Conservation (phyloP, 306 rosid genomes). For the Ammopiptanthus mongolicus region DNA sequence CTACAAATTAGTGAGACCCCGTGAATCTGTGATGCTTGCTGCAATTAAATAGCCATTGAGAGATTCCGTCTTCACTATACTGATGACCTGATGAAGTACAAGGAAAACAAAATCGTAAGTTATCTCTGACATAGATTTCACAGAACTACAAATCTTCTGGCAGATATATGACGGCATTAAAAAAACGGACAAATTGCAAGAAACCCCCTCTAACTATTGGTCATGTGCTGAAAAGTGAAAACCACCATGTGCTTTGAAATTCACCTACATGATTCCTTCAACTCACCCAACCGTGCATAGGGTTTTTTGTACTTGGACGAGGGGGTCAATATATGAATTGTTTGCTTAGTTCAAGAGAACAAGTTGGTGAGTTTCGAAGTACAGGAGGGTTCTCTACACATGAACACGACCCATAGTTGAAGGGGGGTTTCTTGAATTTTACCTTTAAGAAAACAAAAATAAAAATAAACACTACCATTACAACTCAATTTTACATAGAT, state of each 20-base stretch:
- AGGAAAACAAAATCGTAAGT: constrained; percentile 10
- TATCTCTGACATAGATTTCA: neutral
- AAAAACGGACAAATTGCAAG: neutral
- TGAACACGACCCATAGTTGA: neutral
- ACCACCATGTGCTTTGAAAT: neutral
- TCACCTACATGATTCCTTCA: neutral
- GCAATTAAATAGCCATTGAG: constrained; percentile 9
- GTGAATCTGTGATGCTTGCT: constrained; percentile 8
- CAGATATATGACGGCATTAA: neutral
- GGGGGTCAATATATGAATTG: neutral
- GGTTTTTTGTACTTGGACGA: neutral
- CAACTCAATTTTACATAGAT: neutral
- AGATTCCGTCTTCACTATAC: constrained; percentile 24
- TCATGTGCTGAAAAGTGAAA: neutral
- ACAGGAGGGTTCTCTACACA: no score
- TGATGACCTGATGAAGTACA: constrained; percentile 31
- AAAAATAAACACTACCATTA: neutral
- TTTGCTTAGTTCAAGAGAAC: neutral
- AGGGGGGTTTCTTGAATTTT: neutral
- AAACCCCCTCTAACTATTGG: neutral
- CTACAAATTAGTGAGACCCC: constrained; percentile 12
- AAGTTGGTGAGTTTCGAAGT: neutral
- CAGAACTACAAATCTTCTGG: neutral
- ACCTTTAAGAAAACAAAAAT: neutral
- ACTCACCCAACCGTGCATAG: neutral